Percentiles rank a stretch among this genome's conserved stretches.
These are phyloP conservation scores for Amaranthus hypochondriacus DNA, from an alignment of 148 eudicot species.

Conservation along the genomic window DNA sequence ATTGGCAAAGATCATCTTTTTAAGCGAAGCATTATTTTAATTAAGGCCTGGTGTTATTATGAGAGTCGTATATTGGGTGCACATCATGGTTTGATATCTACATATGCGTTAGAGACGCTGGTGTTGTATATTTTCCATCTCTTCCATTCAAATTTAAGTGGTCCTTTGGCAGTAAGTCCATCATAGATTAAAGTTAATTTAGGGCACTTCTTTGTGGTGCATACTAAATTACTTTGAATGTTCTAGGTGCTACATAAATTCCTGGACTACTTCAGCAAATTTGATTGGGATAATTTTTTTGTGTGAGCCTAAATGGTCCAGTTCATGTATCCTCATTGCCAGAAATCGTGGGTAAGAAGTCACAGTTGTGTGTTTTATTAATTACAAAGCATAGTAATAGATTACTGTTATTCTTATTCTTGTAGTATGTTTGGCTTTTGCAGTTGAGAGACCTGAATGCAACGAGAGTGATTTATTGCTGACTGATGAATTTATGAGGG, in stretches of 20 bases:
- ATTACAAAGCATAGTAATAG: background rate
- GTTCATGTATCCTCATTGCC: constrained; percentile 65
- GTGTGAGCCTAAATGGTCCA: constrained; percentile 75
- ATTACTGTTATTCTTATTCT: constrained; percentile 4
- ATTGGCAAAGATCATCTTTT: constrained; percentile 87
- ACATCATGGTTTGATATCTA: constrained; percentile 91
- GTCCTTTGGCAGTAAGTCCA: constrained; percentile 91
- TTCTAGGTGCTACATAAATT: constrained; percentile 81
- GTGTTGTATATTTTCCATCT: constrained; percentile 86
- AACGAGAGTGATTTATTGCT: constrained; percentile 49
- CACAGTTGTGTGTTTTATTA: background rate
- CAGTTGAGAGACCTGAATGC: constrained; percentile 72
- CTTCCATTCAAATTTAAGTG: constrained; percentile 65
- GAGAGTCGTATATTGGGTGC: constrained; percentile 98
- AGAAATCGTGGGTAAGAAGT: constrained; percentile 61
- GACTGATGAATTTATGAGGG: constrained; percentile 54
- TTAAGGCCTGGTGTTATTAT: constrained; percentile 97
- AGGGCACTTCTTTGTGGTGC: constrained; percentile 13
- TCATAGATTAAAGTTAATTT: constrained; percentile 10
- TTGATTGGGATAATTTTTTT: constrained; percentile 84
- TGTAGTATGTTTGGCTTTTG: background rate
- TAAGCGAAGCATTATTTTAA: constrained; percentile 85
- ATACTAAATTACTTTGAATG: constrained; percentile 27
- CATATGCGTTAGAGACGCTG: constrained; percentile 93
- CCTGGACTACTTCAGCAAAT: constrained; percentile 88